Conservation (phyloP, 2,329 filamentous ascomycete species). For the Scedosporium minutisporum region DNA sequence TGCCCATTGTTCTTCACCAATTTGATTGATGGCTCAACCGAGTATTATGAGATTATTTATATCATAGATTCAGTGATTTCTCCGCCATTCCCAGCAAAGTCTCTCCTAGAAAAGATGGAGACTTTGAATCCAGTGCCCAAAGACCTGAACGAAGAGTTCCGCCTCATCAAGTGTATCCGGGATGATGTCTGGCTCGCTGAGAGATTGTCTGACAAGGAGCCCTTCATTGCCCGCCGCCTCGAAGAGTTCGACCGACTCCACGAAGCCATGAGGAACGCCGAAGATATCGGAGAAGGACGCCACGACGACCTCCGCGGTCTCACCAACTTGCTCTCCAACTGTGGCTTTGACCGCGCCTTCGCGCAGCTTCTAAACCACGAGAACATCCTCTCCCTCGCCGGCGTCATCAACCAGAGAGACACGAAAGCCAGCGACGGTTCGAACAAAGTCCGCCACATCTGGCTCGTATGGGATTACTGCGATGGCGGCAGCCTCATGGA, state of each 20-base stretch:
- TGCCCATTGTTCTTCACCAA: too few relatives aligned
- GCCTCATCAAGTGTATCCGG: conserved; percentile 19
- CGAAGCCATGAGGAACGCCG: background rate
- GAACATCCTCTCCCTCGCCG: conserved; percentile 35
- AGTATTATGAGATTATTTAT: background rate
- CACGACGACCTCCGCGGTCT: conserved; percentile 15
- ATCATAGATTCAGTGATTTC: background rate
- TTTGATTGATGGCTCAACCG: too few relatives aligned
- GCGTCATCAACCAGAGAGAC: conserved; percentile 19
- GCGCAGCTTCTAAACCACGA: conserved; percentile 36
- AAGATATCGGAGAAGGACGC: conserved; percentile 6
- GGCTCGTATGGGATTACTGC: conserved; percentile 42
- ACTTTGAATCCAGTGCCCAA: background rate
- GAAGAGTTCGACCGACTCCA: conserved; percentile 11
- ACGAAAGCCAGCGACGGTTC: conserved; percentile 7
- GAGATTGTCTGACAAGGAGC: conserved; percentile 18
- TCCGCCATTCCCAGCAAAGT: background rate
- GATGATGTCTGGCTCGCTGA: conserved; percentile 23
- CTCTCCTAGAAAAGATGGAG: background rate
- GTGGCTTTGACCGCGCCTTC: conserved; percentile 20
- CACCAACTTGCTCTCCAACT: conserved; percentile 16
- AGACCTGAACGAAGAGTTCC: conserved; percentile 13
- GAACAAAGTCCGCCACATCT: conserved; percentile 14
- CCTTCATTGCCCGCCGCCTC: conserved; percentile 22
- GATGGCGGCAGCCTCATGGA: conserved; percentile 38